Evolutionary conservation across 108 stramenopile species (phyloP), one percentile per base, ranked within the genome.

Genomic region (Nitzschia sp.): DNA sequence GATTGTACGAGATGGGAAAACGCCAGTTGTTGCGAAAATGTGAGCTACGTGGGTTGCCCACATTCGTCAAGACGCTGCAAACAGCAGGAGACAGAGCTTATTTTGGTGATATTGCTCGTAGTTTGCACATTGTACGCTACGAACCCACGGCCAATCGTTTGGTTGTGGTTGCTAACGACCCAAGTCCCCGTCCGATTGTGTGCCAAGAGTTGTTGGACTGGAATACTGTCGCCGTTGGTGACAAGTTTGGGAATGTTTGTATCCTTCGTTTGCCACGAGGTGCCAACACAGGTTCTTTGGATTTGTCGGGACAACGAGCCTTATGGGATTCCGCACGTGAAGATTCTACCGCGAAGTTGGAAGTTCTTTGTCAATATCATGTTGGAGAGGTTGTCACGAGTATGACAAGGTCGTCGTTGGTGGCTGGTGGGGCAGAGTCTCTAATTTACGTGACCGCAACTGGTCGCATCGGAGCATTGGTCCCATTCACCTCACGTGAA

Each of bases 1-100:
- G 97, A 21, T 75, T 97, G 40, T 99, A 97, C 70, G 97, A 97
- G 62, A 86, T 98, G 83, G 98, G 98, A 20, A 97, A 96, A 77
- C 93, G 93, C 19, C 97, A 97, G 75, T 84, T 99, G 19, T 65
- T 99, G 42, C 90, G 95, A 63, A 98, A 98, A 85, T 95, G 96
- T 58, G 97, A 98, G 80, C 75, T 92, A 29, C 80, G 91, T 26
- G 82, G 80, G 24, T 75, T 95, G 55, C 96, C 96, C 7, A 96
- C 83, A 15, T 84, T 85, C 78, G 92, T 98, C 43, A 91, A 93
- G 63, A 83, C 82, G 3, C 54, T 98, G 10, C 93, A 94, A 69
- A 83, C 86, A 20, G 84, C 87, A 25, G 94, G 94, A 0, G 96
- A 96, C 61, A 83, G 97, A 39, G 90, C 90, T 34, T 97, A 80